Evolutionary conservation across 495 filamentous ascomycete species (phyloP).

Genomic region (Lineolata rhizophorae): DNA sequence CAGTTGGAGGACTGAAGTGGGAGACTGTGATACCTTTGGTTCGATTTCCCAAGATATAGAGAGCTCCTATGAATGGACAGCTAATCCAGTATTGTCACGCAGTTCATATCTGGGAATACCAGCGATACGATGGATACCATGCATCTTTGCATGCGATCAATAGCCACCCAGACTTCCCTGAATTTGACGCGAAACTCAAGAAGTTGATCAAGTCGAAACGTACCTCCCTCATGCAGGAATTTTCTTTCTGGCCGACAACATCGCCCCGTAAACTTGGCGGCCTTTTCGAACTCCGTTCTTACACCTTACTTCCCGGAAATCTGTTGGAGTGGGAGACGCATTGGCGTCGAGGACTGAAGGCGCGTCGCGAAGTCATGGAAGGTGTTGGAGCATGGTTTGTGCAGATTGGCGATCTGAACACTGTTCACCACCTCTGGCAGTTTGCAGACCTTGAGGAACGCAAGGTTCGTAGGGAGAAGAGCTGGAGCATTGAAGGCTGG

Average conservation of each 20-base stretch:
- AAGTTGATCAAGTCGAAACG: constrained; percentile 60
- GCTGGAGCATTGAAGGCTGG: constrained; percentile 90
- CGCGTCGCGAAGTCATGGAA: constrained; percentile 89
- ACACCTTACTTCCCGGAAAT: constrained; percentile 88
- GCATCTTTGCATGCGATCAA: constrained; percentile 69
- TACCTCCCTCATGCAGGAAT: constrained; percentile 93
- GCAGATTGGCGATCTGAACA: constrained; percentile 93
- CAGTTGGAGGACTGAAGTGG: constrained; percentile 96
- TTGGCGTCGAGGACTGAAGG: constrained; percentile 82
- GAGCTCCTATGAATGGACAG: neutral
- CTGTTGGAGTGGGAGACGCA: constrained; percentile 96
- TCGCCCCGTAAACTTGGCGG: constrained; percentile 76
- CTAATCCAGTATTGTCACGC: constrained; percentile 3
- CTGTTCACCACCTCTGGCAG: constrained; percentile 95
- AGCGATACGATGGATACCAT: constrained; percentile 91
- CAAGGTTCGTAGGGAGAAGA: constrained; percentile 77
- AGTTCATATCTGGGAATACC: constrained; percentile 99
- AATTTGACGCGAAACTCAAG: constrained; percentile 65
- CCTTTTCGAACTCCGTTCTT: constrained; percentile 89
- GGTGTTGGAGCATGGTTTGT: constrained; percentile 98
- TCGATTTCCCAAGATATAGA: constrained; percentile 12
- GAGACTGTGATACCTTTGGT: constrained; percentile 96
- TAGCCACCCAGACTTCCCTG: constrained; percentile 53
- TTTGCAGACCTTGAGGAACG: constrained; percentile 92
- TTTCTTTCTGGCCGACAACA: constrained; percentile 96